Base-by-base conservation (phyloP, 2,329 filamentous ascomycete genomes). In the Xylaria sp. region DNA sequence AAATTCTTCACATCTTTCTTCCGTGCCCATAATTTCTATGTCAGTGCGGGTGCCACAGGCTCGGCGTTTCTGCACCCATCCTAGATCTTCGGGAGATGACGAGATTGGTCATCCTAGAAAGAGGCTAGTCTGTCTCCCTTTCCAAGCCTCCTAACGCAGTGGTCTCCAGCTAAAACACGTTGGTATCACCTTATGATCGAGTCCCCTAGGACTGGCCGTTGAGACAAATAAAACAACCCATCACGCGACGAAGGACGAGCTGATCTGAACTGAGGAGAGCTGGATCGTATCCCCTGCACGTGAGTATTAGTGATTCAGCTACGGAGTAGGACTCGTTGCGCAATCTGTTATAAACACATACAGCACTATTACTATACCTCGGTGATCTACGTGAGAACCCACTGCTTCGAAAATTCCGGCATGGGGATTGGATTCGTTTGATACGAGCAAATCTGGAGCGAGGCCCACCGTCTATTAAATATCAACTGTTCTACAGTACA, bases 31-130 rank as follows among this genome's bases (percentile, higher is more conserved):
- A 67, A 71, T 65, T 38, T 58, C 2, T n/a, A 33, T 53, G 61
- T 65, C 51, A 62, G 66, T 68, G 68, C 71, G 69, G 73, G 75
- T 75, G 71, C 74, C 74, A 75, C 74, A 75, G 75, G 71, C 71
- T 74, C 73, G 75, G 74, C 74, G 75, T 75, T 76, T 77, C 73
- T 76, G 72, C 65, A 73, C 68, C 70, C 65, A 49, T 73, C 70
- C 60, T 64, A 66, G 74, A 76, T 77, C 73, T 71, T 76, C 74
- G 74, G 75, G 74, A 75, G 75, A 76, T 75, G 74, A 77, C 73
- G 71, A 77, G 74, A 75, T 75, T 75, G 75, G 72, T 71, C 67
- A 53, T 64, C 26, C 33, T 53, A 36, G 49, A 38, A 62, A 40
- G 48, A 63, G 48, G 42, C 28, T 59, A 67, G 38, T 17, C 48